Evolutionary conservation across 768 basidiomycete species (phyloP).

Genomic region (Russula lepida): DNA sequence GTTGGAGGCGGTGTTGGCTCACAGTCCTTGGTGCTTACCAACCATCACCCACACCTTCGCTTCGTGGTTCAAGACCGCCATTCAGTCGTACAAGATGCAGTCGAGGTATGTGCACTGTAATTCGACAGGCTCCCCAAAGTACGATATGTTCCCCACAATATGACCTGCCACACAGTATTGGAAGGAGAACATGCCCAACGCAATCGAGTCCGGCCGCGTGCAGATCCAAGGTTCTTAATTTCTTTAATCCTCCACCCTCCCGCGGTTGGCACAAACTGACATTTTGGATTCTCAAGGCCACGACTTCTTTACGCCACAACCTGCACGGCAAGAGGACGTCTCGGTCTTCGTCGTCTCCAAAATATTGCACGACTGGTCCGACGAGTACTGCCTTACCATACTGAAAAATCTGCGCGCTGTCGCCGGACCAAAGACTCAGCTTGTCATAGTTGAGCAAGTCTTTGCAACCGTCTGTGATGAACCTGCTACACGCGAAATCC

Average conservation of each 20-base stretch:
- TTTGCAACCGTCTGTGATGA: constrained; percentile 23
- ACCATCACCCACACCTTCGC: neutral
- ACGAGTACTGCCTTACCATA: constrained; percentile 21
- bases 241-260: too few species aligned
- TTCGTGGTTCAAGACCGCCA: constrained; percentile 12
- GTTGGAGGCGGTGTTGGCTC: constrained; percentile 7
- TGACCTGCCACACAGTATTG: neutral
- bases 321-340: neutral
- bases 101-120: neutral
- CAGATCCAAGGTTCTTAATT: neutral
- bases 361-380: constrained; percentile 25
- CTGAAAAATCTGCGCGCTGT: constrained; percentile 2
- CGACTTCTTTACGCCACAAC: constrained; percentile 1
- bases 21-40: constrained; percentile 1
- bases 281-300: neutral
- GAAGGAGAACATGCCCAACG: neutral
- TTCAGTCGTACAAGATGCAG: neutral
- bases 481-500: constrained; percentile 10
- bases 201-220: neutral
- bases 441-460: constrained; percentile 25
- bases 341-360: neutral
- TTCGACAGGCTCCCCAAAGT: neutral
- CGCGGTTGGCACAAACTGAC: neutral
- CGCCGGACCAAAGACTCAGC: constrained; percentile 22
- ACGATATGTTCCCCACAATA: neutral